Base-by-base conservation (phyloP, 2,329 filamentous ascomycete species). In the Colletotrichum tropicale region DNA sequence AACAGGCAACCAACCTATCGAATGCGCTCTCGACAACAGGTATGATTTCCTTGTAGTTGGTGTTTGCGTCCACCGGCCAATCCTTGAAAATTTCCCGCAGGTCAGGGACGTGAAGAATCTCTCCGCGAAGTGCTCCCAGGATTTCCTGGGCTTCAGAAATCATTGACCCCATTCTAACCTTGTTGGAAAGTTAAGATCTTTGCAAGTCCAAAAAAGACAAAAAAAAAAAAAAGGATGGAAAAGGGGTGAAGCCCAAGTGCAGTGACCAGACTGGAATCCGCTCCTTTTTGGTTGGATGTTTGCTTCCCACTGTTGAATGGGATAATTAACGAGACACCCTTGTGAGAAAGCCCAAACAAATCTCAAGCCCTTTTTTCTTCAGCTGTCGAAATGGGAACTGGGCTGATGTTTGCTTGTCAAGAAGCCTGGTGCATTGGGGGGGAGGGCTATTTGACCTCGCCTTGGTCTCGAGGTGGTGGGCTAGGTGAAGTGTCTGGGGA, bases 41-140 rank as follows among this genome's bases (percentile, higher is more conserved):
- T 8, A 75, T 69, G 26, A 82, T 60, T 9, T 74, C 66, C 3
- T 68, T 70, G 74, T 82, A 78, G 65, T 80, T 76, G 21, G 36
- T 34, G 65, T 84, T 82, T 34, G 76, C 43, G n/a, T 66, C 69
- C 2, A 77, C 70, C 1, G 81, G 79, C 82, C 83, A 84, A 12
- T 70, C 36, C 15, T 66, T 67, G 70, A 84, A 80, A 36, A 82
- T 67, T 32, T 52, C 34, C 5, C 66, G 74, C 62, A 84, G 78
- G 48, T 81, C 76, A 7, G 83, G 80, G 24, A 84, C 72, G 38
- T 76, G 79, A 21, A 84, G 73, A 7, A 76, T 80, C 64, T 81
- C 78, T 65, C 82, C 82, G 15, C 78, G 78, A 62, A 84, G 78
- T 60, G 79, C 75, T 18, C 71, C 58, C 24, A 78, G 65, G 34